A percentile compares a stretch with the other conserved stretches of the same genome.
These are phyloP conservation scores for Pseudotulostoma volvatum DNA, from an alignment of 495 filamentous ascomycete genomes.

Conservation along the genomic window DNA sequence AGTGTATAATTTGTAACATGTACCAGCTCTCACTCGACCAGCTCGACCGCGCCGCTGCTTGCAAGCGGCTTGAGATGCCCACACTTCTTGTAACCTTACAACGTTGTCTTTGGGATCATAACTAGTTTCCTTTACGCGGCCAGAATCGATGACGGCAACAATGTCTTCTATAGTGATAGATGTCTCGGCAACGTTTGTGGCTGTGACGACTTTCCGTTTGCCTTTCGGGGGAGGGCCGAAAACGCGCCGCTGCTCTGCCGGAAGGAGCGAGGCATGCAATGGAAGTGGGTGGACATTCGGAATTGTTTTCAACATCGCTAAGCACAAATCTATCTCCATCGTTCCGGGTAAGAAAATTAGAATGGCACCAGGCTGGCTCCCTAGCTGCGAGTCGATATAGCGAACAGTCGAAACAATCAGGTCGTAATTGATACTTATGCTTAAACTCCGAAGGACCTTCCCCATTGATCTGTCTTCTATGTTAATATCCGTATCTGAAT, in stretches of 20 bases:
- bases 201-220: conserved; percentile 78
- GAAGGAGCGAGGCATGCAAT: conserved; percentile 80
- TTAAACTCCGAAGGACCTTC: conserved; percentile 53
- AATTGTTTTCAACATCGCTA: conserved; percentile 51
- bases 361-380: conserved; percentile 60
- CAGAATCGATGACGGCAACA: conserved; percentile 90
- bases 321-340: conserved; percentile 70
- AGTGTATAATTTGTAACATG: conserved; percentile 93
- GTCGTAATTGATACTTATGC: conserved; percentile 84
- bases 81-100: conserved; percentile 84
- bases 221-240: conserved; percentile 62
- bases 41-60: conserved; percentile 94
- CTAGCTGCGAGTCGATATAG: conserved; percentile 62
- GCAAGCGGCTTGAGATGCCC: conserved; percentile 87
- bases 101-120: conserved; percentile 89
- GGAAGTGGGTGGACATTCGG: conserved; percentile 66
- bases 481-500: conserved; percentile 19
- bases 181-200: conserved; percentile 94
- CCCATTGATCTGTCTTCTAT: conserved; percentile 35
- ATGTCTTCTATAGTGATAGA: conserved; percentile 97
- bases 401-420: conserved; percentile 63
- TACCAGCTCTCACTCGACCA: conserved; percentile 75
- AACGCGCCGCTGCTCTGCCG: conserved; percentile 71
- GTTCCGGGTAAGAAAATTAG: conserved; percentile 81
- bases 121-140: conserved; percentile 88